Conservation (phyloP, 345 rosid genomes). For the Arabidopsis suecica region DNA sequence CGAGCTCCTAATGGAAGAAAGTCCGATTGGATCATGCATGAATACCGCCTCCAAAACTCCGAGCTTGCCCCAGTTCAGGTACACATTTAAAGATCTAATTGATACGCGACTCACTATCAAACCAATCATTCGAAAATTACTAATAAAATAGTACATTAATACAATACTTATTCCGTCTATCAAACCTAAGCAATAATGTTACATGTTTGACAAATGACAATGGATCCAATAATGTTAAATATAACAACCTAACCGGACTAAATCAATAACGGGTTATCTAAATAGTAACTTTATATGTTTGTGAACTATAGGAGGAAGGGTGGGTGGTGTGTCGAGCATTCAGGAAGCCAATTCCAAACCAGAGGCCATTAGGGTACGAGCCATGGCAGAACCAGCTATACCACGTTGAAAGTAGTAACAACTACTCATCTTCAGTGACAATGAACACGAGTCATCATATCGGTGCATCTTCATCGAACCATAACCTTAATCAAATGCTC, state of each 20-base stretch:
- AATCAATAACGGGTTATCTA: constrained; percentile 2
- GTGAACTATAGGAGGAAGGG: constrained; percentile 76
- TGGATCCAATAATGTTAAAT: constrained; percentile 6
- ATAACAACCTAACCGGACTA: background rate
- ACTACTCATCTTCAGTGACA: constrained; percentile 34
- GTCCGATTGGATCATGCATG: constrained; percentile 97
- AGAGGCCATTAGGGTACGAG: constrained; percentile 67
- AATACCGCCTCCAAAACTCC: constrained; percentile 82
- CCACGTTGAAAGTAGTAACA: constrained; percentile 46
- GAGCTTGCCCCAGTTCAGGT: constrained; percentile 81
- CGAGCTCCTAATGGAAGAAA: constrained; percentile 95
- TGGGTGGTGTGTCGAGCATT: constrained; percentile 99
- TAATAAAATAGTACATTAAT: background rate
- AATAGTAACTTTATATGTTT: background rate
- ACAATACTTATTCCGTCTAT: too few species aligned
- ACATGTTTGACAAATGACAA: background rate
- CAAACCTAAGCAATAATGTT: background rate
- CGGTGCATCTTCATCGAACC: constrained; percentile 40
- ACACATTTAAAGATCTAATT: background rate
- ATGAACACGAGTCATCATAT: constrained; percentile 43
- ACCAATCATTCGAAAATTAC: background rate
- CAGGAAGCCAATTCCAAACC: constrained; percentile 80
- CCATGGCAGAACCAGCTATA: constrained; percentile 64
- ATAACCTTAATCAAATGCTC: constrained; percentile 42
- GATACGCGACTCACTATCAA: background rate